These are phyloP conservation scores for Rachicladosporium sp. DNA, from an alignment of 2,329 filamentous ascomycete species.

Conservation along the genomic window DNA sequence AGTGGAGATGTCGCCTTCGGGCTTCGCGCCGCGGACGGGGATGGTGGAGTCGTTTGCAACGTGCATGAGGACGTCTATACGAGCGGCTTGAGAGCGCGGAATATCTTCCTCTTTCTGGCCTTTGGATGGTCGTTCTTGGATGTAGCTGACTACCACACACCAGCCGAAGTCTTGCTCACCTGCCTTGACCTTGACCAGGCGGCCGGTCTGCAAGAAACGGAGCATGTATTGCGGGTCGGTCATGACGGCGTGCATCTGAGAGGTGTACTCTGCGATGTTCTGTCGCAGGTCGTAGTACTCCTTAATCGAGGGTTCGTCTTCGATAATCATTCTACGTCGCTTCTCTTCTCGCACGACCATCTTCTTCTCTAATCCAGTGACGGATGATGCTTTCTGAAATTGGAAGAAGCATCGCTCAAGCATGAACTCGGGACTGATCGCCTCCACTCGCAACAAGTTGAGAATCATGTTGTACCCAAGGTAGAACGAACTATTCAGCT, in stretches of 20 bases:
- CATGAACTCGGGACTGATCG: conserved; percentile 98
- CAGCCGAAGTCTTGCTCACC: conserved; percentile 77
- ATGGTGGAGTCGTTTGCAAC: conserved; percentile 47
- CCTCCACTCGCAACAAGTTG: conserved; percentile 92
- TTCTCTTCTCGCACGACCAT: conserved; percentile 66
- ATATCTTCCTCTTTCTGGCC: conserved; percentile 54
- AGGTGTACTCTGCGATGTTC: conserved; percentile 68
- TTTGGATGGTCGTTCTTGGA: conserved; percentile 47
- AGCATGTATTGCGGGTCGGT: conserved; percentile 81
- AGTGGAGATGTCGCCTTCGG: conserved; percentile 45
- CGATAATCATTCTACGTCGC: conserved; percentile 59
- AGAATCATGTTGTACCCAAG: conserved; percentile 99
- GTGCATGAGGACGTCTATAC: conserved; percentile 69
- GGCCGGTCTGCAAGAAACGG: conserved; percentile 75
- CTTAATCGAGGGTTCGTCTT: conserved; percentile 77
- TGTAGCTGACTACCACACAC: conserved; percentile 75
- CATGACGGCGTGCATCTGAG: conserved; percentile 84
- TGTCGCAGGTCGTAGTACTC: conserved; percentile 89
- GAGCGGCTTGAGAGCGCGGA: conserved; percentile 61
- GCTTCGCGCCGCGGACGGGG: conserved; percentile 15
- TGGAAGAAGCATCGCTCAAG: conserved; percentile 96
- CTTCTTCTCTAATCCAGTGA: conserved; percentile 72
- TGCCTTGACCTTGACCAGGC: conserved; percentile 75
- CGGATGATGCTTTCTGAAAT: conserved; percentile 88
- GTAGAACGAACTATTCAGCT: conserved; percentile 94